Evolutionary conservation across 345 rosid genomes (phyloP).

Genomic region (Cardamine chenopodiifolia): DNA sequence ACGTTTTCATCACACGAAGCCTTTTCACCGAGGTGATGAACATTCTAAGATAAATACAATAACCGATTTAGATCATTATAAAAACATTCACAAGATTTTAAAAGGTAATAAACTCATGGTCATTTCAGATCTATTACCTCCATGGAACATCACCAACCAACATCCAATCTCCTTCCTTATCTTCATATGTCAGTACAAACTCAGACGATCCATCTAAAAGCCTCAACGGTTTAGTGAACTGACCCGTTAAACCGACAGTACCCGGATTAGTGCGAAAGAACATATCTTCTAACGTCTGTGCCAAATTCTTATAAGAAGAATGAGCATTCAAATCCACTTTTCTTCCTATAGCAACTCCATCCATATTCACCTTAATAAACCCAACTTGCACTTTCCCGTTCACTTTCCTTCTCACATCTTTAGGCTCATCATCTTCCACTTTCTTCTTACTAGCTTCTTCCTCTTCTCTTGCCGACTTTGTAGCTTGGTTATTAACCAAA

Average conservation of each 20-base stretch:
- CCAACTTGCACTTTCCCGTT: constrained; percentile 62
- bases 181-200: constrained; percentile 89
- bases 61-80: constrained; percentile 2
- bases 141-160: constrained; percentile 98
- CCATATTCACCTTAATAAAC: constrained; percentile 88
- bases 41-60: constrained; percentile 57
- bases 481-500: constrained; percentile 65
- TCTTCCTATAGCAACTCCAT: constrained; percentile 87
- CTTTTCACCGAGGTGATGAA: constrained; percentile 75
- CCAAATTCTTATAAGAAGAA: constrained; percentile 67
- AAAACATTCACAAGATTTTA: neutral
- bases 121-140: constrained; percentile 54
- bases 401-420: constrained; percentile 53
- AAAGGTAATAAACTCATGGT: neutral
- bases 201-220: constrained; percentile 84
- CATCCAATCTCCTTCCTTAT: constrained; percentile 98
- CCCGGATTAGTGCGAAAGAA: constrained; percentile 54
- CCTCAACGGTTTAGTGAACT: constrained; percentile 48
- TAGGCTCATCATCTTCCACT: constrained; percentile 55
- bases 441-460: constrained; percentile 35
- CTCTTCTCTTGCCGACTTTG: constrained; percentile 59
- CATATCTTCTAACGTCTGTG: constrained; percentile 76
- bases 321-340: constrained; percentile 84
- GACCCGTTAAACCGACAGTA: constrained; percentile 42
- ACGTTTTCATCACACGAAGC: constrained; percentile 83